Base-by-base conservation (phyloP, 306 rosid species). In the Medicago arabica region DNA sequence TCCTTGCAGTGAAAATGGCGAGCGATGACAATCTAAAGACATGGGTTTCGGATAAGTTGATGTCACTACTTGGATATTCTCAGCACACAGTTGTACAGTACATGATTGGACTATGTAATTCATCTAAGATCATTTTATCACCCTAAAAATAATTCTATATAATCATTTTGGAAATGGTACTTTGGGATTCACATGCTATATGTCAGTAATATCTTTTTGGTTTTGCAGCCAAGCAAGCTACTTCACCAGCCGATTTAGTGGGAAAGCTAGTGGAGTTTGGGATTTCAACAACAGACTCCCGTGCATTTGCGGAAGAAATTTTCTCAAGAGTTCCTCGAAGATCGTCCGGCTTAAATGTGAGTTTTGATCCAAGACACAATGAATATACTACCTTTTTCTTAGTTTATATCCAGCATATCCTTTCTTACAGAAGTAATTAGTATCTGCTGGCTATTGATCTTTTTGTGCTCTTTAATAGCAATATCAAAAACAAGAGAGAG, bases 401-500 rank as follows among this genome's bases (percentile, higher is more conserved):
- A 38, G 62, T 18, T 15, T 63, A 46, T 44, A 9, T 72, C 11
- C 19, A 36, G 73, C 71, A 43, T 51, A 67, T 54, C 21, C 34
- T 69, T 54, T 49, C 28, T 16, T 36, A 14, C 60, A 5, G 21
- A 75, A 18, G 61, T 67, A 16, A 38, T 28, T 46, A 23, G 19
- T 41, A 7, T 79, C 44, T 75, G 6, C 51, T 67, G 74, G 10
- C 10, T 50, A 43, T 47, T 76, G 69, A 76, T 53, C 21, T 71
- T 66, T 55, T 65, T 75, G 34, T 65, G 72, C 47, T 83, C 17
- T 79, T 2, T 75, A 54, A 81, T 87, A 94, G 98, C 81, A 60
- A 71, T 95, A 92, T 83, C 92, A 90, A 77, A 86, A 83, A 75
- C 96, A 95, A 81, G 99, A 92, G 83, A 88, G 89, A 83, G 97